These are phyloP conservation scores for Xylaria sp. DNA, from an alignment of 2,329 filamentous ascomycete species.

Conservation along the genomic window DNA sequence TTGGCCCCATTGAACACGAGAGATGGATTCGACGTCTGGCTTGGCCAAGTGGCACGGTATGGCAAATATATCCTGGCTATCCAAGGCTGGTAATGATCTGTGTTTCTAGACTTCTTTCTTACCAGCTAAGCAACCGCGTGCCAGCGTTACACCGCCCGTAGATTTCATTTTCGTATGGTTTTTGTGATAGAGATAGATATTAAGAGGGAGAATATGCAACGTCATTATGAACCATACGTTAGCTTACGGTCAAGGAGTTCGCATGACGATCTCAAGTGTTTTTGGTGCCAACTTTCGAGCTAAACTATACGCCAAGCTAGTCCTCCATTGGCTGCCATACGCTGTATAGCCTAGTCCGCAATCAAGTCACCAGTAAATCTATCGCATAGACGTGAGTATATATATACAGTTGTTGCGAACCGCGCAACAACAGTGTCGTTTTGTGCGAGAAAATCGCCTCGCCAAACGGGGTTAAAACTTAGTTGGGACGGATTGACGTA, in stretches of 20 bases:
- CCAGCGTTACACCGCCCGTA: background rate
- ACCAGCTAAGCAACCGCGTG: background rate
- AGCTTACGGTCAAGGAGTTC: slow-evolving; percentile 2
- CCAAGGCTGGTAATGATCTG: slow-evolving; percentile 23
- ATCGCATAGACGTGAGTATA: background rate
- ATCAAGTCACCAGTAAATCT: background rate
- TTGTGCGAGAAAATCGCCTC: no score
- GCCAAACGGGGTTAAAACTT: no score
- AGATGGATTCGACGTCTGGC: slow-evolving; percentile 1
- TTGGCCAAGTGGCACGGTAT: slow-evolving; percentile 42
- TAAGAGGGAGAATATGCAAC: background rate
- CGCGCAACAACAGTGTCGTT: no score
- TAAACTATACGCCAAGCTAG: slow-evolving; percentile 5
- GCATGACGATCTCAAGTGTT: slow-evolving; percentile 10
- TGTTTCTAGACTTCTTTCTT: background rate
- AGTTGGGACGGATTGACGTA: no score
- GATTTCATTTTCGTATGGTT: background rate
- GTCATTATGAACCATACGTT: slow-evolving; percentile 10
- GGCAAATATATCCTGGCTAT: slow-evolving; percentile 35
- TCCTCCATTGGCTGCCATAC: background rate
- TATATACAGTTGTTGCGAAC: no score
- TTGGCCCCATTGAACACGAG: slow-evolving; percentile 8
- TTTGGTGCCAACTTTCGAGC: background rate
- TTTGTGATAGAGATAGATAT: background rate
- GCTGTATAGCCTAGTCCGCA: background rate